Evolutionary conservation across 495 filamentous ascomycete species (phyloP).

Genomic region (Glutinoglossum americanum): DNA sequence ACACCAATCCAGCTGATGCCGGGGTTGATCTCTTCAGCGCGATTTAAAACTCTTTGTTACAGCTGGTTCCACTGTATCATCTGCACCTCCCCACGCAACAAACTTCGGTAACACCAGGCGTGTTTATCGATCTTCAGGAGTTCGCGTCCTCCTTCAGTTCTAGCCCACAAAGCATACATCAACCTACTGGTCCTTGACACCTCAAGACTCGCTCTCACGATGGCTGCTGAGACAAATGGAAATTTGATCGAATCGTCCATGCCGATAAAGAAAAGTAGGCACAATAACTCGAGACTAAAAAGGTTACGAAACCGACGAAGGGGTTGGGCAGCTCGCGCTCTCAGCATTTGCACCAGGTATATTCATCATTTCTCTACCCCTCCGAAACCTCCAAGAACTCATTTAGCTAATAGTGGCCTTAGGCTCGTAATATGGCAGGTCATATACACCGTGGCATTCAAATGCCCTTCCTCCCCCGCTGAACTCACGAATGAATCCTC

Average conservation of each 20-base stretch:
- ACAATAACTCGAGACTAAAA: background rate
- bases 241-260: background rate
- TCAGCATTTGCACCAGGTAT: background rate
- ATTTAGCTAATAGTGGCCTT: background rate
- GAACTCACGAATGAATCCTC: constrained; percentile 50
- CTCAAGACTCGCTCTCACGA: background rate
- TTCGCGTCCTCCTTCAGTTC: background rate
- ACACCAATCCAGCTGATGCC: background rate
- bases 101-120: background rate
- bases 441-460: constrained; percentile 55
- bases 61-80: background rate
- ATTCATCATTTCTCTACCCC: background rate
- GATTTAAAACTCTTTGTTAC: background rate
- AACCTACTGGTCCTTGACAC: background rate
- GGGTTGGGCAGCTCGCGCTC: background rate
- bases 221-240: background rate
- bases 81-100: background rate
- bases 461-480: constrained; percentile 51
- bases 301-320: background rate
- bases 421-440: constrained; percentile 76
- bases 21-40: background rate
- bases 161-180: background rate
- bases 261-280: background rate
- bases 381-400: background rate
- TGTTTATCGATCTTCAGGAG: background rate